phyloP scores from a whole-genome alignment of 306 rosid genomes.

The Abrus precatorius region DNA sequence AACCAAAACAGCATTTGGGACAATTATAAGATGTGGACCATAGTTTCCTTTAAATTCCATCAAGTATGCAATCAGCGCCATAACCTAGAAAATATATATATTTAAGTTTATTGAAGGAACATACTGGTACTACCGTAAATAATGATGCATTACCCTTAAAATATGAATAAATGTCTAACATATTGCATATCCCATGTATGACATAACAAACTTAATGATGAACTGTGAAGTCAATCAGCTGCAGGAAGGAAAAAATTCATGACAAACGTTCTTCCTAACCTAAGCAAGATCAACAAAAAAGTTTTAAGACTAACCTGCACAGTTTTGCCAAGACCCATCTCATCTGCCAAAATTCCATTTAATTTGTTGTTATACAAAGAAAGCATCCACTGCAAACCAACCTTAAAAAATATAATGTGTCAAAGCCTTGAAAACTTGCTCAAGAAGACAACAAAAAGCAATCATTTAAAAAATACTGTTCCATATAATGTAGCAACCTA shows the following conservation, averaged over 20 bases:
- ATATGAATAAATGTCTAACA: constrained; percentile 22
- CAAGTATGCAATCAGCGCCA: constrained; percentile 98
- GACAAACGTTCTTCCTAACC: constrained; percentile 15
- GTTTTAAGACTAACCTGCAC: constrained; percentile 77
- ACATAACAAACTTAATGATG: constrained; percentile 27
- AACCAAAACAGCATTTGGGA: constrained; percentile 98
- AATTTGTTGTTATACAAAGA: constrained; percentile 98
- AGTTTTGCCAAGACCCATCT: constrained; percentile 99
- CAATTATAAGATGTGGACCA: constrained; percentile 99
- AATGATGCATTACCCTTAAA: constrained; percentile 30
- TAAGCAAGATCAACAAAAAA: constrained; percentile 17
- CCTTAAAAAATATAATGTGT: constrained; percentile 60
- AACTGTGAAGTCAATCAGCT: constrained; percentile 11
- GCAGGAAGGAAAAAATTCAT: constrained; percentile 19
- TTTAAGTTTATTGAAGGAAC: background rate
- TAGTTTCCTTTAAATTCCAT: constrained; percentile 99
- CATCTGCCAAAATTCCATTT: constrained; percentile 98
- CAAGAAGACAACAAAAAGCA: constrained; percentile 30
- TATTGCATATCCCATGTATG: constrained; percentile 25
- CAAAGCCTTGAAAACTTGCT: constrained; percentile 35
- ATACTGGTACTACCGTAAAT: constrained; percentile 24
- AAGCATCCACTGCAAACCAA: constrained; percentile 99
- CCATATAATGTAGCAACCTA: constrained; percentile 64
- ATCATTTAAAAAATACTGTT: constrained; percentile 21
- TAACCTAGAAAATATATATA: constrained; percentile 62